Evolutionary conservation across 805 yeast species (phyloP), one percentile per base, ranked within the genome.

Genomic region (Yarrowia hollandica): DNA sequence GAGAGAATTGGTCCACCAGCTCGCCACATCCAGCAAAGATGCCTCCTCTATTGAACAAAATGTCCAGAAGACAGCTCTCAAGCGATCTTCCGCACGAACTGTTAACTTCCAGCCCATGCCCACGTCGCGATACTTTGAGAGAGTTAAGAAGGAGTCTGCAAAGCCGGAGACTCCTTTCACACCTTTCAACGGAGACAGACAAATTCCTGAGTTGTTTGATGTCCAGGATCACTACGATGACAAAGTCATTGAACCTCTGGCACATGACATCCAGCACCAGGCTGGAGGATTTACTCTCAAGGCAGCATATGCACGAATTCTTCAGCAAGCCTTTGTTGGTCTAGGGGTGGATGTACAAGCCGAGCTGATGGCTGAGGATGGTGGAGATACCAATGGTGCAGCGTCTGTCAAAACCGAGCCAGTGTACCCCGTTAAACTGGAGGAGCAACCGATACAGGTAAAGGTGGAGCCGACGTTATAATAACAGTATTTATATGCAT

Each of bases 101-200:
- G 79, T 52, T 23, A 37, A 35, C 44, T 52, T 52, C 26, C 58
- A 37, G 26, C 58, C 58, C 34, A 52, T 52, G 44, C 58, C 58
- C 18, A 52, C 42, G 4, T 37, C 58, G 8, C 33, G 58, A 19
- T 48, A 48, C 55, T 52, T 52, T 35, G 44, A 81, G 61, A 83
- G 82, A 63, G 73, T 83, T 42, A 80, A 77, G 63, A 79, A 74
- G 60, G 74, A 63, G 66, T 68, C 57, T 39, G 66, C 44, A 67
- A 70, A 62, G 42, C 62, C 65, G 19, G 64, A 69, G 14, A 74
- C 79, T 5, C 98, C 98, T 15, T 92, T 91, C 71, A 90, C 98
- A 10, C 98, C 98, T 8, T 92, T 92, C 73, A 84, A 85, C 68
- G 97, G 97, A 42, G 98, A 92, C 72, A 78, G 94, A 62, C 84